Base-by-base conservation (phyloP, 352 stramenopile genomes). In the Globisporangium middletonii region DNA sequence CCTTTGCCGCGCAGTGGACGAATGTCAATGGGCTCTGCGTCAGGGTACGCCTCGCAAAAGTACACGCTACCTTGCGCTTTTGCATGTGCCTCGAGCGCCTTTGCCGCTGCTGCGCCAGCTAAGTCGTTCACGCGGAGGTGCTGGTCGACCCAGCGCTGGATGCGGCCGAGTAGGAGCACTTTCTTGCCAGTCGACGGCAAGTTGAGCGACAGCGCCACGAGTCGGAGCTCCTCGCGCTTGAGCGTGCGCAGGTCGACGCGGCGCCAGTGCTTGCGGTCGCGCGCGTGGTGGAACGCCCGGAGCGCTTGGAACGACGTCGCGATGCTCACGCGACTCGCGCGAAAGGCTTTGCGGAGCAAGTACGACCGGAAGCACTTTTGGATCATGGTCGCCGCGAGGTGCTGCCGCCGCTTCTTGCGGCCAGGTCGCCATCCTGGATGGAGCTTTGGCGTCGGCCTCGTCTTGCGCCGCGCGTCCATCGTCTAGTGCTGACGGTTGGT, bases 101-200 rank as follows among this genome's bases (percentile, higher is more conserved):
- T 67, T 2, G 79, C 75, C 11, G 79, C 80, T 15, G 79, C 80
- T 18, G 86, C 67, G 0, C 75, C 64, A 0, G 83, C 78, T n/a
- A 88, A 41, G 59, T 90, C 76, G 46, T 77, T 80, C 35, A 63
- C 67, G 5, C 79, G 62, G 13, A 88, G 63, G 44, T 88, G 77
- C 50, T 88, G 69, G 50, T 92, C 79, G 12, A 90, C 64, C 83
- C 83, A 92, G 19, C 75, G 75, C 64, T 92, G 80, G 54, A 92
- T 77, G 11, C 80, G 73, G 41, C 74, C 77, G 23, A 92, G 83
- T 2, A 92, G 55, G 47, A 88, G 59, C 60, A 85, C 75, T 49
- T 91, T 92, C 64, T 92, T 92, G 53, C 83, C 78, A 3, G 77
- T 86, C 9, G 77, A 83, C 44, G 83, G 83, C 38, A 92, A 48